Percentiles rank a stretch among this genome's conserved stretches.
Evolutionary conservation across 805 yeast genomes (phyloP).

Genomic region (Jamesozyma hellenica): DNA sequence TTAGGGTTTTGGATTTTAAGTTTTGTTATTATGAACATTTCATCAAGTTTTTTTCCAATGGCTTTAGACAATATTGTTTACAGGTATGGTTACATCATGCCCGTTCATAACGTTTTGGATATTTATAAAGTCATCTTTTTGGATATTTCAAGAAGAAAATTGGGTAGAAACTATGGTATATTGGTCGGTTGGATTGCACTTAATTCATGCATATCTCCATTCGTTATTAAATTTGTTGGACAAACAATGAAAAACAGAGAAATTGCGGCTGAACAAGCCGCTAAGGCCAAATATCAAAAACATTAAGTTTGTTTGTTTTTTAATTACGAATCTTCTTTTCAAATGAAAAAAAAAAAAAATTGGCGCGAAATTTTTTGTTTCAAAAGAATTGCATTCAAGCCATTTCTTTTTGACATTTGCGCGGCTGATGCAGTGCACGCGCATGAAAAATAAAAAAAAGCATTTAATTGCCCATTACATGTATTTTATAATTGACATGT

Average conservation of each 20-base stretch:
- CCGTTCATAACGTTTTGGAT: constrained; percentile 56
- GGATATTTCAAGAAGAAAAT: constrained; percentile 42
- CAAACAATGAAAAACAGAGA: constrained; percentile 27
- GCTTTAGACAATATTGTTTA: constrained; percentile 45
- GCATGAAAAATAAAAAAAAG: too few relatives aligned
- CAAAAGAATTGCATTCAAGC: too few relatives aligned
- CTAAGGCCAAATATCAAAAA: neutral
- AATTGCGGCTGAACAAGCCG: neutral
- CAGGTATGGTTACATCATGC: constrained; percentile 57
- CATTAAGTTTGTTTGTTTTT: too few relatives aligned
- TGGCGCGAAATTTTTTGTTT: too few relatives aligned
- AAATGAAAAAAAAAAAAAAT: too few relatives aligned
- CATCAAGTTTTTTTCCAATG: constrained; percentile 60
- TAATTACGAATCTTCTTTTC: too few relatives aligned
- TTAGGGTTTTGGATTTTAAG: constrained; percentile 62
- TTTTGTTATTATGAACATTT: constrained; percentile 58
- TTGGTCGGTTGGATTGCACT: constrained; percentile 50
- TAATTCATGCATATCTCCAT: constrained; percentile 35
- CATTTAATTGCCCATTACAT: too few relatives aligned
- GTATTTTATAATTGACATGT: too few relatives aligned
- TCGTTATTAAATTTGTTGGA: constrained; percentile 36
- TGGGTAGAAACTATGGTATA: constrained; percentile 54
- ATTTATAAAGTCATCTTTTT: constrained; percentile 49
- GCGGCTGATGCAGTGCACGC: too few relatives aligned
- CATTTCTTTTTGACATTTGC: too few relatives aligned